Evolutionary conservation across 768 basidiomycete genomes (phyloP).

Genomic region (Termitomyces sp.): DNA sequence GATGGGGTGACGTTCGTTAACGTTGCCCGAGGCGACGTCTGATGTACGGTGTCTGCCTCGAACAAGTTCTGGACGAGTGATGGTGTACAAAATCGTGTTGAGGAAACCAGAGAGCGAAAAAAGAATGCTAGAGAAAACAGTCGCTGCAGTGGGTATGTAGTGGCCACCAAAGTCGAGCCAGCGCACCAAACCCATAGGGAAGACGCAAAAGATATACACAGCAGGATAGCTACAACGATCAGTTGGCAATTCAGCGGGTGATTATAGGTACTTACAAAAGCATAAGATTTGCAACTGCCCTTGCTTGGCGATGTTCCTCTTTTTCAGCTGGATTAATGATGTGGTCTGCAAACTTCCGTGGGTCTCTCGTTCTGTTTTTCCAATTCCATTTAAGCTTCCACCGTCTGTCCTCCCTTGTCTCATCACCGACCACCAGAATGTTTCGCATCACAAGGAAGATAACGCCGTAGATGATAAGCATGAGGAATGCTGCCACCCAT

Average conservation of each 20-base stretch:
- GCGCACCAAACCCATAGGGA: constrained; percentile 18
- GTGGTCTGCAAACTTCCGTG: too few relatives aligned
- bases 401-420: constrained; percentile 5
- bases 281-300: constrained; percentile 38
- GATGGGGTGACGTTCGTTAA: too few relatives aligned
- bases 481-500: constrained; percentile 41
- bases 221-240: constrained; percentile 37
- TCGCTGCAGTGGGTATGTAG: constrained; percentile 10
- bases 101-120: constrained; percentile 19
- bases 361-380: not conserved
- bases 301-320: constrained; percentile 20
- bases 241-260: not conserved
- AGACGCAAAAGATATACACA: constrained; percentile 34
- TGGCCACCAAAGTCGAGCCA: constrained; percentile 16
- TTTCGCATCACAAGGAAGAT: constrained; percentile 41
- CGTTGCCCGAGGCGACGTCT: not conserved
- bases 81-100: constrained; percentile 13
- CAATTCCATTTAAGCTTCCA: constrained; percentile 2
- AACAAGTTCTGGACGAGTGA: constrained; percentile 17
- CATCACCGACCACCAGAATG: constrained; percentile 30
- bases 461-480: constrained; percentile 40
- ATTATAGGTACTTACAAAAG: constrained; percentile 36
- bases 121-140: constrained; percentile 9
- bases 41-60: not conserved
- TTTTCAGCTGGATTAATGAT: constrained; percentile 6